Percentiles rank a stretch among this genome's conserved stretches.
phyloP scores from a whole-genome alignment of 208 protist genomes.

The Crithidia mellificae region DNA sequence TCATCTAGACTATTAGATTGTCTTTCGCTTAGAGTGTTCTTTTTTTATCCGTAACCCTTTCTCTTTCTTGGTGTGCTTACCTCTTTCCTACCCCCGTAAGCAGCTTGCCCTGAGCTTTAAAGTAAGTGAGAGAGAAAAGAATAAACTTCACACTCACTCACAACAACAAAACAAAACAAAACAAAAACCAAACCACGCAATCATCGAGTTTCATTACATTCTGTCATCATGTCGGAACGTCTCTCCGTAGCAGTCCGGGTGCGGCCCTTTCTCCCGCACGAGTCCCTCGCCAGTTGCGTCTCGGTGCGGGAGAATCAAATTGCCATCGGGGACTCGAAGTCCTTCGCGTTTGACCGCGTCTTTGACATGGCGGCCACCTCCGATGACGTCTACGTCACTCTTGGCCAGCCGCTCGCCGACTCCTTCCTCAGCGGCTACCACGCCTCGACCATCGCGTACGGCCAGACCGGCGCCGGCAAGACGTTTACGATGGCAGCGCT shows the following conservation, averaged over 20 bases:
- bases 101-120: too few relatives aligned
- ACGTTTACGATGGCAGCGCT: constrained; percentile 92
- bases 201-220: too few relatives aligned
- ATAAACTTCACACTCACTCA: too few relatives aligned
- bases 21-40: not conserved
- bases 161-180: too few relatives aligned
- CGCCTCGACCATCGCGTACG: constrained; percentile 93
- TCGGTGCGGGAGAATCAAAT: constrained; percentile 67
- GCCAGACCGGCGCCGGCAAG: constrained; percentile 95
- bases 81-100: too few relatives aligned
- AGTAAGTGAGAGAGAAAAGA: too few relatives aligned
- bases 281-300: constrained; percentile 57
- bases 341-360: constrained; percentile 92
- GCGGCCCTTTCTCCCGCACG: constrained; percentile 81
- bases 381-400: constrained; percentile 71
- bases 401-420: constrained; percentile 75
- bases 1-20: too few relatives aligned
- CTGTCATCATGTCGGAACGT: constrained; percentile 49
- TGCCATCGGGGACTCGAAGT: constrained; percentile 73
- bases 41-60: not conserved
- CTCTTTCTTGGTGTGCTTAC: not conserved
- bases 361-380: constrained; percentile 65
- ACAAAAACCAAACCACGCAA: too few relatives aligned
- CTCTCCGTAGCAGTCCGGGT: constrained; percentile 88
- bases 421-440: constrained; percentile 90